Evolutionary conservation across 2,329 filamentous ascomycete species (phyloP), one percentile per base, ranked within the genome.

Genomic region (Dothidotthia symphoricarpi): DNA sequence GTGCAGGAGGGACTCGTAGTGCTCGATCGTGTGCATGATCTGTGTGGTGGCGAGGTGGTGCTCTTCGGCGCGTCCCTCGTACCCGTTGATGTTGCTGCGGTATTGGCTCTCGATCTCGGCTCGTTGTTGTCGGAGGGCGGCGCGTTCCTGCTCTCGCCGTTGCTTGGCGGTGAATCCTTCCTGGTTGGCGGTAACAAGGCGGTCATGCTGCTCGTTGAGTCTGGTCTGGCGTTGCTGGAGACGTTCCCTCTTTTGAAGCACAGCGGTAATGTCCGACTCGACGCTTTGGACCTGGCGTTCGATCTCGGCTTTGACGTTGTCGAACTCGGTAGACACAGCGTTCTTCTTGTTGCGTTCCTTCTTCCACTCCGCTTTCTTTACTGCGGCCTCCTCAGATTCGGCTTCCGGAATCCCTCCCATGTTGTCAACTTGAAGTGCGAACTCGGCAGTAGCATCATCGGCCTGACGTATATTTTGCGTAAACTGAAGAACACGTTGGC

Each of bases 401-500:
- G 82, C 79, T 16, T 78, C 74, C 1, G 85, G 85, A 32, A 85
- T 73, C 12, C 73, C 74, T 41, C 82, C 82, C 34, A 85, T 72
- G 17, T 77, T 75, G 53, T 81, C 82, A n/a, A 86, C 76, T 43
- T 88, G 75, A 8, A 67, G 59, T 39, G 75, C 71, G 16, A 86
- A 69, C 31, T 74, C 70, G 28, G 70, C 67, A 19, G 76, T 74
- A 22, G 83, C 82, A 53, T 82, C 80, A 51, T 83, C 80, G 4
- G 80, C 80, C 61, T 83, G 85, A 40, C 81, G 80, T 66, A 85
- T 84, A 61, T 86, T 84, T 39, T 85, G 85, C 39, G 78, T 81
- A 59, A 87, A 83, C 64, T 90, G 86, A 45, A 82, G 77, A 30
- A 86, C 80, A 63, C 88, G 86, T 60, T 88, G 83, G 50, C 80